A percentile compares a stretch with the other conserved stretches of the same genome.
Evolutionary conservation across 2,329 filamentous ascomycete species (phyloP).

Genomic region (Lasiodiplodia citricola): DNA sequence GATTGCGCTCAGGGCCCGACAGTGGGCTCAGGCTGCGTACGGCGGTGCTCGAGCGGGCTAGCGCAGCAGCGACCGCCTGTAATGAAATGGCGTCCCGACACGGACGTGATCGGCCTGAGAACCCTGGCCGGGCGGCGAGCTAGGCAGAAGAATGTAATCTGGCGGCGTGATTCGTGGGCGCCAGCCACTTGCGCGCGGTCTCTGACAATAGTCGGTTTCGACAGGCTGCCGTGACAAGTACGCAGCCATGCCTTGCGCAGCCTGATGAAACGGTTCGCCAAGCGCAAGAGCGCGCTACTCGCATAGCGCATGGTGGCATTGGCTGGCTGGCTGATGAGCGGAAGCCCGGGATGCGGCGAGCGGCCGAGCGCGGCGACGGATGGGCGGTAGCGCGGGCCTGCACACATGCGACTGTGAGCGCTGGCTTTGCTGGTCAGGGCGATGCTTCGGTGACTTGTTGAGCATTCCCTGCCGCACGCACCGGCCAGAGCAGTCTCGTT

Average conservation of each 20-base stretch:
- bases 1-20: conserved; percentile 11
- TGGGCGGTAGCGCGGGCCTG: background rate
- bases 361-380: conserved; percentile 11
- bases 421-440: conserved; percentile 12
- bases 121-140: conserved; percentile 8
- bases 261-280: conserved; percentile 23
- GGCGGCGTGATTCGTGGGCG: conserved; percentile 11
- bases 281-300: conserved; percentile 14
- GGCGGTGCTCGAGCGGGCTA: conserved; percentile 12
- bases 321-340: conserved; percentile 1
- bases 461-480: conserved; percentile 18
- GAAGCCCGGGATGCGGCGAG: conserved; percentile 10
- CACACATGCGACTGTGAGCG: background rate
- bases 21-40: conserved; percentile 5
- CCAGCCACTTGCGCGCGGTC: conserved; percentile 5
- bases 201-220: conserved; percentile 23
- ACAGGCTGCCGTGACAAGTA: conserved; percentile 14
- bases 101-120: conserved; percentile 10
- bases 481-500: background rate
- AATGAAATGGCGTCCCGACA: conserved; percentile 18
- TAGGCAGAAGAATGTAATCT: conserved; percentile 17
- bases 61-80: conserved; percentile 4
- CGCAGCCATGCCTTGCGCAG: conserved; percentile 9
- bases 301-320: conserved; percentile 9
- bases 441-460: background rate